phyloP scores from a whole-genome alignment of 495 filamentous ascomycete genomes.

The Paragyromitra xinjiangensis region DNA sequence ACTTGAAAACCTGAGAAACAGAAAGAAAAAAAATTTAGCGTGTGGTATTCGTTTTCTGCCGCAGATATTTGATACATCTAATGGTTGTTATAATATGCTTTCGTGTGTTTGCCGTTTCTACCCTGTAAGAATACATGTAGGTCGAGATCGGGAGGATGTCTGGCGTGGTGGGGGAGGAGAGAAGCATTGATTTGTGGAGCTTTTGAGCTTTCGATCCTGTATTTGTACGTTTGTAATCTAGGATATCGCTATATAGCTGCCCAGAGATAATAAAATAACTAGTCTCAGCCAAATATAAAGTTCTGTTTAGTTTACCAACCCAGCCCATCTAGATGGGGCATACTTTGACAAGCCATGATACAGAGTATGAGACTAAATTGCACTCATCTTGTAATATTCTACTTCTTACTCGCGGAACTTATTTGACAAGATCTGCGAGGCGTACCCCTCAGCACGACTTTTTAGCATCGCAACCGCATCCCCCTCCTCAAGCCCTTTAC shows the following conservation, averaged over 20 bases:
- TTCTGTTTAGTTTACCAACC: background rate
- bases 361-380: too few relatives aligned
- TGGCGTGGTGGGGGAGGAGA: background rate
- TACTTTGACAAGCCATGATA: too few relatives aligned
- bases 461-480: too few relatives aligned
- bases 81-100: slow-evolving; percentile 16
- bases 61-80: background rate
- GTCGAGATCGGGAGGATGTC: background rate
- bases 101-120: slow-evolving; percentile 11
- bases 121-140: slow-evolving; percentile 8
- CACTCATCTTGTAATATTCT: too few relatives aligned
- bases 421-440: too few relatives aligned
- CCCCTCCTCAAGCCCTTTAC: too few relatives aligned
- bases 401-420: too few relatives aligned
- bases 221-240: slow-evolving; percentile 12
- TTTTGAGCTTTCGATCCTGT: background rate
- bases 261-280: background rate
- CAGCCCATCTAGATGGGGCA: too few relatives aligned
- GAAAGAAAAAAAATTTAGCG: slow-evolving; percentile 9
- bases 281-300: background rate
- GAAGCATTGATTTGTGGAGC: background rate
- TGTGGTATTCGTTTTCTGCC: slow-evolving; percentile 7
- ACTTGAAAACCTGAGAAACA: slow-evolving; percentile 24
- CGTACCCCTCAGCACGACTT: too few relatives aligned
- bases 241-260: background rate